Evolutionary conservation across 2,329 filamentous ascomycete species (phyloP), one percentile per base, ranked within the genome.

Genomic region (Emericellopsis cladophorae): DNA sequence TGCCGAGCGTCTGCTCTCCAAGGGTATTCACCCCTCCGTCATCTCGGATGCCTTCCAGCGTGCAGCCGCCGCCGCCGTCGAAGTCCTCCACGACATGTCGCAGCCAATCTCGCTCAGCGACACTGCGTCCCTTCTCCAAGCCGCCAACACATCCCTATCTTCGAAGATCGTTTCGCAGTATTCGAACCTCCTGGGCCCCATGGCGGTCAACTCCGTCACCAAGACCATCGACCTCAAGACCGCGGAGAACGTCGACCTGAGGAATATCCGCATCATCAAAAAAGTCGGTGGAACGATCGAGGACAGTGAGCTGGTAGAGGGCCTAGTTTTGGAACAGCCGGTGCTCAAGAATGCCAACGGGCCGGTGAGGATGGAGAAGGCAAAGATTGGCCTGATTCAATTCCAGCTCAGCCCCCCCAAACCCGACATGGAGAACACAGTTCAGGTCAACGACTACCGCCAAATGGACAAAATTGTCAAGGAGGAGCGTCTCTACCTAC

Each of bases 381-480:
- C 92, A 48, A 83, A 74, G 67, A 98, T 98, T 66, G 92, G 84
- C 49, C 72, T 98, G 46, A 96, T 98, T 51, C 92, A 98, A 61
- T 98, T 98, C 75, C 92, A 98, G 66, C 79, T 98, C 53, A 95
- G 88, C 65, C 90, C 92, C 37, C 92, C 92, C 2, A 98, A 98
- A 68, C 92, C 92, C 51, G 92, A 98, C 79, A 98, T 98, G 92
- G 92, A 98, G 70, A 98, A 98, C 68, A 92, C 93, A 57, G 96
- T 98, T 49, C 82, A 94, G 26, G 92, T 98, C 56, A 98, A 98
- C 65, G 92, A 98, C 70, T 98, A 98, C 74, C 79, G 92, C 57
- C 92, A 98, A 63, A 98, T 98, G 92, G 92, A 98, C 72, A 98
- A 96, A 76, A 98, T 98, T 50, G 77, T 98, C 53, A 98, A 98